Percentiles rank a stretch among this genome's conserved stretches.
phyloP scores from a whole-genome alignment of 345 rosid genomes.

The Raphanus sativus region DNA sequence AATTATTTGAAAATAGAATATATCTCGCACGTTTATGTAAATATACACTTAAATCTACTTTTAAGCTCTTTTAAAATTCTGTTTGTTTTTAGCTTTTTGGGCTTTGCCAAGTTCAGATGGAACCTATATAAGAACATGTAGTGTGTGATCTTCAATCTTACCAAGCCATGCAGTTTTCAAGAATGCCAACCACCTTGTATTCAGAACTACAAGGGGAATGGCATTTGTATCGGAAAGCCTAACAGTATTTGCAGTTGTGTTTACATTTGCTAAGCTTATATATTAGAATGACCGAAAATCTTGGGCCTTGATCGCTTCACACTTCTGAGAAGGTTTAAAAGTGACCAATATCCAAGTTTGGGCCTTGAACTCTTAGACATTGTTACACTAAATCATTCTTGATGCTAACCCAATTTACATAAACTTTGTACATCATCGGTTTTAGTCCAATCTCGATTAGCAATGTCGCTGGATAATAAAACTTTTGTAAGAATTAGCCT shows the following conservation, averaged over 20 bases:
- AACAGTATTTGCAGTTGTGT: neutral
- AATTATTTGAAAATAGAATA: neutral
- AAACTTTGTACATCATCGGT: neutral
- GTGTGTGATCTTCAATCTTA: neutral
- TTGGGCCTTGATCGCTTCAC: neutral
- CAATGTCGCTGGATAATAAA: neutral
- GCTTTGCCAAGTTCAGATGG: constrained; percentile 8
- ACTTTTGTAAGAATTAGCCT: neutral
- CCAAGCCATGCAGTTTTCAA: constrained; percentile 19
- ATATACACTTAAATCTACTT: neutral
- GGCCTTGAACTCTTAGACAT: neutral
- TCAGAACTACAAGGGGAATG: constrained; percentile 6
- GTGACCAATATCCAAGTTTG: neutral
- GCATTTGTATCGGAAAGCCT: neutral
- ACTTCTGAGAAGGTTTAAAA: neutral
- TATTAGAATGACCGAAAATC: neutral
- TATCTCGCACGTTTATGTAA: neutral
- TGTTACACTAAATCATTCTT: neutral
- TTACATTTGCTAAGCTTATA: neutral
- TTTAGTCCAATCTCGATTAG: neutral
- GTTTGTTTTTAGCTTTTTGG: neutral
- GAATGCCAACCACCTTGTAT: constrained; percentile 7
- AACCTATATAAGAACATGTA: neutral
- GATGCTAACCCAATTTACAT: neutral
- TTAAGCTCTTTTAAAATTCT: neutral